Evolutionary conservation across 495 filamentous ascomycete genomes (phyloP), one percentile per base, ranked within the genome.

Genomic region (Penicillium herquei): DNA sequence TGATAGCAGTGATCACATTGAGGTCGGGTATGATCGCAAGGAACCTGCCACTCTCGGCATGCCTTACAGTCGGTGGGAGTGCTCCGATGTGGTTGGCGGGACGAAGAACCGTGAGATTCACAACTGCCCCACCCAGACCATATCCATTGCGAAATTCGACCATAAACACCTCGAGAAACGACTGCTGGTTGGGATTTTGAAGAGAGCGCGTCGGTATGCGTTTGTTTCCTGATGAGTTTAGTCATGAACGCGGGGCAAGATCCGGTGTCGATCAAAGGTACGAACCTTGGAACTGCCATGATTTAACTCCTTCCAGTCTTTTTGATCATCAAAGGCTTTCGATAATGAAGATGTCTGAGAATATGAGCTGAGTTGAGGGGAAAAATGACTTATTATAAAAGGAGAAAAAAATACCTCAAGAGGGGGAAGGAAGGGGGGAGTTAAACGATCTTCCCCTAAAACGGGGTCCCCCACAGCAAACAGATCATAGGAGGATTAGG

Each of bases 1-100:
- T 74, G 59, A 31, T 65, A 58, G 54, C 73, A 76, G 55, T 74
- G 68, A 9, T 65, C 57, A 30, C 73, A 76, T 31, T 67, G 71
- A 11, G 73, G 73, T 49, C 47, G 45, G 10, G 59, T 53, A 32
- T 61, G 70, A 55, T 76, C 71, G 55, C 73, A 76, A n/a, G 40
- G 39, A 7, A 65, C 65, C 1, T 58, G 58, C 58, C 62, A 60
- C 12, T 67, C 58, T 10, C 68, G 67, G 56, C 73, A 76, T 0
- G 65, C 64, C 42, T 68, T 70, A 61, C 72, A 73, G 41, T 58
- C 56, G 41, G 32, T 35, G 18, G 51, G 48, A 13, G 40, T 33
- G 13, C 46, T 40, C 13, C 43, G 46, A 17, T 54, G 44, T 18
- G 55, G 40, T 35, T 26, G 31, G n/a, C 56, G 42, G 32, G 50